Evolutionary conservation across 805 yeast species (phyloP), one percentile per base, ranked within the genome.

Genomic region (Starmerella floris): DNA sequence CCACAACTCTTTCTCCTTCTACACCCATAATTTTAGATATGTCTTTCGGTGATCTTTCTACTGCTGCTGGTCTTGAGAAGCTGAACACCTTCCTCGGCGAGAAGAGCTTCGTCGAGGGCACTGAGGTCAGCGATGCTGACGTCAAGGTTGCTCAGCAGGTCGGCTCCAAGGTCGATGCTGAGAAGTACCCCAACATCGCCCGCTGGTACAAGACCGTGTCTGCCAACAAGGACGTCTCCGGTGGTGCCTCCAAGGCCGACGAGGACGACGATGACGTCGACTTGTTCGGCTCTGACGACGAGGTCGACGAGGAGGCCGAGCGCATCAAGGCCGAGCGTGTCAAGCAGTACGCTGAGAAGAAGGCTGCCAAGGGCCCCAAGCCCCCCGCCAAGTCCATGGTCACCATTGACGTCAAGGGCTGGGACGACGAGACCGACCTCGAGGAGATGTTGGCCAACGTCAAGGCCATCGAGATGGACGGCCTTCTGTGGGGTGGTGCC

Each of bases 141-240:
- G 97, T 82, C 53, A 66, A 87, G 59, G 84, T 76, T 61, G 88
- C 78, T 88, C 77, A 83, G 75, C 85, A 95, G 69, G 88, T 66
- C 30, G 67, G 60, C 44, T 41, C 59, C 78, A 58, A 55, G 43
- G 65, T 67, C 40, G 64, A 61, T 40, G 61, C 62, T 39, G 54
- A 81, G 85, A 85, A 74, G 68, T 88, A 69, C 83, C 95, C 96
- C 68, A 79, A 82, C 68, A 85, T 85, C 64, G 70, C 95, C 64
- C 87, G 97, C 77, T 91, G 96, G 96, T 84, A 81, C 77, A 83
- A 83, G 80, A 96, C 88, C 82, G 81, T 88, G 64, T 91, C 94
- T 66, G 78, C 95, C 50, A 45, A 44, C 46, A 67, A 64, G 49
- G 62, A 64, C 46, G 58, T 62, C 42, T 58, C 62, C 39, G 70